phyloP scores from a whole-genome alignment of 208 protist species.

The Vickermania ingenoplastis region DNA sequence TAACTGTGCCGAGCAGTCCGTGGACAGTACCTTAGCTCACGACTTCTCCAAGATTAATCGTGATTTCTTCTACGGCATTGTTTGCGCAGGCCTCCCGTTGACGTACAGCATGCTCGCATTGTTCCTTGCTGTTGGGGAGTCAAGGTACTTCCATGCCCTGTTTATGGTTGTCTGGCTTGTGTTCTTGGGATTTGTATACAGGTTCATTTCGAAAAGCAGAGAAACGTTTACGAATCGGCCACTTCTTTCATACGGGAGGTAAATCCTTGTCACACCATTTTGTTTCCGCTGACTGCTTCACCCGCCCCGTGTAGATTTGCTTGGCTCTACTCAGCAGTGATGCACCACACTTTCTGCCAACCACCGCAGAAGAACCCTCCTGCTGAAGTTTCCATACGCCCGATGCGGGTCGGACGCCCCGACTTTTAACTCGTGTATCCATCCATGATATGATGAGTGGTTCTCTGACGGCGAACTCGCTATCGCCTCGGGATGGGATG shows the following conservation, averaged over 20 bases:
- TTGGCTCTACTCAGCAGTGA: no score
- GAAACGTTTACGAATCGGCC: slow-evolving; percentile 63
- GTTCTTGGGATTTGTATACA: slow-evolving; percentile 36
- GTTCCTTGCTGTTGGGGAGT: slow-evolving; percentile 6
- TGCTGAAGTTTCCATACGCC: no score
- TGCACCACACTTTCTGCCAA: no score
- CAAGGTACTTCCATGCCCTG: slow-evolving; percentile 5
- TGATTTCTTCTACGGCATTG: slow-evolving; percentile 36
- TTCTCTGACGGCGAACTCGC: no score
- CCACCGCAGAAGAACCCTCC: no score
- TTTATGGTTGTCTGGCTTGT: slow-evolving; percentile 9
- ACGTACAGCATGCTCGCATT: slow-evolving; percentile 26
- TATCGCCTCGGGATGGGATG: no score
- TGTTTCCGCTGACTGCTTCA: no score
- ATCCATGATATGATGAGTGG: no score
- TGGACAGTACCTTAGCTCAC: slow-evolving; percentile 57
- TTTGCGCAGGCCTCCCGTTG: slow-evolving; percentile 24
- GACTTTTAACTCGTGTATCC: no score
- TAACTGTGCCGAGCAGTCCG: slow-evolving; percentile 39
- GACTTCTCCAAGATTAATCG: slow-evolving; percentile 55
- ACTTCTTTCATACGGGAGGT: slow-evolving; percentile 20
- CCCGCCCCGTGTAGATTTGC: no score
- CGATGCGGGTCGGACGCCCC: no score
- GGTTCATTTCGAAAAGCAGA: slow-evolving; percentile 26
- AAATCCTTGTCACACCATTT: no score